Base-by-base conservation (phyloP, 2,329 filamentous ascomycete species). In the Elsinoe australis region DNA sequence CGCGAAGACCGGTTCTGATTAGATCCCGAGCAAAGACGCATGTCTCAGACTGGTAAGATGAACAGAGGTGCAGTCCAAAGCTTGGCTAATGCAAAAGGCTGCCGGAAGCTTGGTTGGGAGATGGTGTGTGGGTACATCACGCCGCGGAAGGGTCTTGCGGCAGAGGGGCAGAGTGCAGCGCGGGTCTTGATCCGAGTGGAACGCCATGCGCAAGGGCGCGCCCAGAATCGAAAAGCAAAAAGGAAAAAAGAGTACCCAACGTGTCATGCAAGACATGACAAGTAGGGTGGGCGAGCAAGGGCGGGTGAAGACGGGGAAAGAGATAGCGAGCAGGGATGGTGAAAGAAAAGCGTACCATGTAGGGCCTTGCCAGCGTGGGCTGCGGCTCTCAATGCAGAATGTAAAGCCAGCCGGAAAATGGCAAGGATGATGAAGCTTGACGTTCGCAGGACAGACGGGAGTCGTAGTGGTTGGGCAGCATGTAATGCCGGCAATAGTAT, bases 31-130 rank as follows among this genome's bases (percentile, higher is more conserved):
- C 26, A 29, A 12, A 12, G 26, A 29, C 26, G 6, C 26, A 12
- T 29, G 26, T 29, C 26, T 29, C 7, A 29, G 26, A 29, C 26
- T 6, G 26, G 6, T 12, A 12, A 6, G 26, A 10, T 39, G 10
- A 19, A 9, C 19, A 19, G 35, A 8, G 8, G 12, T 39, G 39
- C 28, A 32, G 24, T 19, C 12, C 18, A 41, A 41, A 41, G 36
- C 36, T 41, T 41, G 36, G 36, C 19, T 41, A 5, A 18, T 41
- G 21, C 15, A 26, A 22, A 26, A n/a, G 36, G 9, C 29, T 44
- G 39, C 39, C 39, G 39, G 39, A 44, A 44, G 39, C 39, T 44
- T 44, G 39, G 28, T 32, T 32, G 32, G 39, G 39, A 18, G 24
- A 44, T 29, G 21, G 4, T n/a, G 18, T 17, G 35, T 29, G 26